Evolutionary conservation across 331 rosid species (phyloP), one percentile per base, ranked within the genome.

Genomic region (Rosa hybrid): DNA sequence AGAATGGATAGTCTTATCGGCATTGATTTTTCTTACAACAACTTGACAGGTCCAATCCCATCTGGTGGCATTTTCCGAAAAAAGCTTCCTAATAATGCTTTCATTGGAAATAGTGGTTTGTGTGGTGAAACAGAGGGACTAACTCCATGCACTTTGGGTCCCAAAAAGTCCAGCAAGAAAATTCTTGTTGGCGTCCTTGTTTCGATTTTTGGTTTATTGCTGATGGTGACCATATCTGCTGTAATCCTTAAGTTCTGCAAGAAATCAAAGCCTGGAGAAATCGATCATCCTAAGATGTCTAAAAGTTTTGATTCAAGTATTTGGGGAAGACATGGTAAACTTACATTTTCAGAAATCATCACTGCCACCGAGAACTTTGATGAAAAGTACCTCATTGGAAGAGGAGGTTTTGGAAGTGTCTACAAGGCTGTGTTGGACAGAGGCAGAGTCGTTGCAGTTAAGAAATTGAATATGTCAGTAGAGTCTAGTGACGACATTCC

Each of bases 391-490:
- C 86, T 87, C 87, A 88, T 94, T 30, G 98, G 98, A 57, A 87
- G 77, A 78, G 97, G 98, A 79, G 95, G 95, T 38, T 90, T 88
- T 68, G 98, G 98, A 68, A 90, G 79, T 12, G 97, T 93, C 41
- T 93, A 90, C 82, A 90, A 64, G 76, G 98, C 89, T 6, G 74
- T 34, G 41, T 54, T 91, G 30, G 16, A 50, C 0, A 83, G 87
- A 12, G 87, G 94, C 50, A 82, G 46, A 30, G 75, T 84, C 20
- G 88, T 90, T 78, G 98, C 98, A 12, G 95, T 94, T 2, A 94
- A 94, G 78, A 86, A 17, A 57, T 78, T 90, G 41, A 86, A 85
- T 3, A 57, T 83, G 17, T 51, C 81, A 51, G 88, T 53, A 53
- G 59, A 85, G 27, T 81, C 87, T 16, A 76, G 25, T 71, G 87